Base-by-base conservation (phyloP, 768 basidiomycete species). In the Dioszegia aurantiaca region DNA sequence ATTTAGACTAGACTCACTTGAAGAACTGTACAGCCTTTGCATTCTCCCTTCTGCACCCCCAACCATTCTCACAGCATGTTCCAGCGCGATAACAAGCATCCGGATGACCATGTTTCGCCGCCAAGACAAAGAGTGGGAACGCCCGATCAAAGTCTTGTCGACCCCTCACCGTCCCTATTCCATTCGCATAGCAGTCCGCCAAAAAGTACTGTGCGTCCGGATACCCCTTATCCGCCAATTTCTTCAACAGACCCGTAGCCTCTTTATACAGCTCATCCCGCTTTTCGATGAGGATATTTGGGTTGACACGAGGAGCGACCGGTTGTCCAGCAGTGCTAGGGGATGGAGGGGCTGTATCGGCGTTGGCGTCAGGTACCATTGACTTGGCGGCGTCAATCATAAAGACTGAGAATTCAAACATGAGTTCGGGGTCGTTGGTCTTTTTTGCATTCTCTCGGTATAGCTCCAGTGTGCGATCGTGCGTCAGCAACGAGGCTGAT, bases 361-460 rank as follows among this genome's bases (percentile, higher is more conserved):
- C 85, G 76, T 90, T 89, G 57, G 90, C 86, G 51, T 61, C 62
- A 21, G 73, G 61, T 67, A 90, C 89, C 74, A 91, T 84, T 1
- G 87, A 85, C 78, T 94, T 95, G 47, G 91, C 89, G 47, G 93
- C 90, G 72, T 97, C 95, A 73, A 99, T 88, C 88, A 97, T 92
- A 82, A 98, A 97, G 9, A 93, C 90, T 39, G 94, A 90, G 67
- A 99, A 97, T 76, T 99, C 95, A 80, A 92, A 98, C 75, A 94
- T 93, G 56, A 97, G 80, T 70, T 97, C 90, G 0, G 94, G 93
- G 76, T 98, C 91, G 79, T 95, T 91, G 0, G 93, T 95, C 80
- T 98, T 98, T 80, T 94, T 95, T 30, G 94, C 95, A 77, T 99
- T 99, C 42, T 87, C 85, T 45, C 95, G 88, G 80, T 99, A 99